These are phyloP conservation scores for Geotrichum siamense DNA, from an alignment of 1,139 yeast species.

Conservation along the genomic window DNA sequence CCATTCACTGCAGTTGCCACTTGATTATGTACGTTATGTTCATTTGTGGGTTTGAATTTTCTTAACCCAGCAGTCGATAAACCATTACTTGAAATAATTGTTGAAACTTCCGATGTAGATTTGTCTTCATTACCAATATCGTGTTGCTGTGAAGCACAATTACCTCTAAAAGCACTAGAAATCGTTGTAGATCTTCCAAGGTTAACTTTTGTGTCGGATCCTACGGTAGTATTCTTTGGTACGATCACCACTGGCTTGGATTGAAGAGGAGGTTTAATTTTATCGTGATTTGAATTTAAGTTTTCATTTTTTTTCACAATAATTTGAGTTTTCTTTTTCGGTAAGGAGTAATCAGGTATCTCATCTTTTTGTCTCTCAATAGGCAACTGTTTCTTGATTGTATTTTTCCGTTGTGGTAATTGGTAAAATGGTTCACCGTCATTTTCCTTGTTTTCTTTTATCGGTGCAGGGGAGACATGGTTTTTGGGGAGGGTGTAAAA, in stretches of 20 bases:
- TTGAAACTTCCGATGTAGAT: neutral
- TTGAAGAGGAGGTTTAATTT: no score
- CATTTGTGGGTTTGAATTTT: constrained; percentile 12
- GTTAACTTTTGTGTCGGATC: no score
- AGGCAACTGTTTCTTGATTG: constrained; percentile 2
- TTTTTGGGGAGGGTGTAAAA: no score
- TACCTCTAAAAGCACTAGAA: no score
- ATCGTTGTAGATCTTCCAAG: no score
- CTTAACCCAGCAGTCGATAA: constrained; percentile 9
- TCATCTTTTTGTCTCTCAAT: constrained; percentile 1
- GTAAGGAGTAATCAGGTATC: constrained; percentile 8
- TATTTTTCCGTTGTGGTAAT: constrained; percentile 8
- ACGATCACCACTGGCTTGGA: no score
- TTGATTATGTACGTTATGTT: constrained; percentile 14
- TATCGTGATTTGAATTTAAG: no score
- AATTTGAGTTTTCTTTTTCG: constrained; percentile 2
- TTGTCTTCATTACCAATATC: neutral
- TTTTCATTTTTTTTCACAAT: no score
- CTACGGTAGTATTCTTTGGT: no score
- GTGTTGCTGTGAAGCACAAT: no score
- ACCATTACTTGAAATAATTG: constrained; percentile 5
- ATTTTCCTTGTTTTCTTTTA: no score
- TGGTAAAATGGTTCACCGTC: constrained; percentile 6
- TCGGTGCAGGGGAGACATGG: no score
- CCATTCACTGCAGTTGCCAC: constrained; percentile 12